Evolutionary conservation across 2,329 filamentous ascomycete genomes (phyloP), one percentile per base, ranked within the genome.

Genomic region (Arthrobotrys conoides): DNA sequence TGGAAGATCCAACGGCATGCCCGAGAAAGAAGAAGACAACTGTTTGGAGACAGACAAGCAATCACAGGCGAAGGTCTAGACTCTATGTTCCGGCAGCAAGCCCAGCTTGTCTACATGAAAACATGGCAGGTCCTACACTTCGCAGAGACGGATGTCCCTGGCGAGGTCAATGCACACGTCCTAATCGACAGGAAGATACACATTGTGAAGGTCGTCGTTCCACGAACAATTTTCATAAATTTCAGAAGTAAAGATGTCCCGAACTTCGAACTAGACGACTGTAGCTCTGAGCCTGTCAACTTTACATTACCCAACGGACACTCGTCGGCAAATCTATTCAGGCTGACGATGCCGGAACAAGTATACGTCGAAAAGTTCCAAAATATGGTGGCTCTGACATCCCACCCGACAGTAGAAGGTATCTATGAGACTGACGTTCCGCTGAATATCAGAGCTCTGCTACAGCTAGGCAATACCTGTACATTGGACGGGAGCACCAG

Each of bases 1-100:
- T 99, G 96, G 96, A 97, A 95, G 86, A 91, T 98, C 44, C 96
- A 99, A 84, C 97, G 94, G 83, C 92, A 97, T 83, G 94, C 95
- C 38, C 90, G 96, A 22, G 88, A 91, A 77, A 91, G 95, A 51
- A 89, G 96, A 80, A 90, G 95, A 61, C 96, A 99, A 83, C 87
- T 99, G 0, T 99, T 99, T 82, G 96, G 96, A 76, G 95, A 99
- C 82, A 91, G 92, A 72, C 89, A 91, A 76, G 86, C 87, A 10
- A 87, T 87, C 61, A 86, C 88, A 81, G 87, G 87, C 1, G 89
- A 91, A 83, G 87, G 88, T 0, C 87, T 92, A 80, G 91, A 91
- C 71, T 88, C 88, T 48, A 89, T 92, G 83, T 97, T 99, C 87
- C 90, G 94, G 83, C 96, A 96, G 81, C 94, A 97, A 83, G 95